Conservation (phyloP, 2,329 filamentous ascomycete genomes). For the Trichoderma gracile region DNA sequence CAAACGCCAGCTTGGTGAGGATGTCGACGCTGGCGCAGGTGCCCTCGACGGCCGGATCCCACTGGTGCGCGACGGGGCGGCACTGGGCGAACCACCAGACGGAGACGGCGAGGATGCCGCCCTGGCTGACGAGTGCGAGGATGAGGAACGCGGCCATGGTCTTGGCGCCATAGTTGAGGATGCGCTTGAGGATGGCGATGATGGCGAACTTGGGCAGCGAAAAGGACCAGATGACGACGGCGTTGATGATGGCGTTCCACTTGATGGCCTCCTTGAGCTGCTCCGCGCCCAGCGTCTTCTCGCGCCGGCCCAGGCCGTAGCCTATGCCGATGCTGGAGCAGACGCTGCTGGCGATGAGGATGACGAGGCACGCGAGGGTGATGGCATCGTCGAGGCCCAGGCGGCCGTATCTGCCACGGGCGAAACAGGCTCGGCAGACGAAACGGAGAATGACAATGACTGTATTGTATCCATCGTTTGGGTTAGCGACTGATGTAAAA, state of each 20-base stretch:
- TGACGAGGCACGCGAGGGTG: slow-evolving; percentile 29
- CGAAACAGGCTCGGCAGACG: slow-evolving; percentile 28
- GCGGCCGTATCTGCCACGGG: slow-evolving; percentile 30
- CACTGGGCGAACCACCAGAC: slow-evolving; percentile 35
- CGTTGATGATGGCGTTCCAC: slow-evolving; percentile 34
- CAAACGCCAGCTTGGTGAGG: slow-evolving; percentile 32
- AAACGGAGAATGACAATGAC: slow-evolving; percentile 32
- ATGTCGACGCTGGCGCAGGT: slow-evolving; percentile 29
- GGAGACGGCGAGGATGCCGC: slow-evolving; percentile 32
- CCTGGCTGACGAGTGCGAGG: slow-evolving; percentile 31
- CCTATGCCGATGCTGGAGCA: slow-evolving; percentile 31
- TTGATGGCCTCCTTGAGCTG: slow-evolving; percentile 29
- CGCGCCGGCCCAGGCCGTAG: slow-evolving; percentile 32
- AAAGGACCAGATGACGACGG: slow-evolving; percentile 34
- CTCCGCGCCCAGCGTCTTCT: slow-evolving; percentile 19
- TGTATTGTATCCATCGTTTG: not conserved
- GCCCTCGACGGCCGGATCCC: slow-evolving; percentile 30
- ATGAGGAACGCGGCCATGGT: slow-evolving; percentile 33
- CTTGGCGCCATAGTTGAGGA: slow-evolving; percentile 33
- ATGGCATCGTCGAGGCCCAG: slow-evolving; percentile 33
- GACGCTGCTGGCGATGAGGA: slow-evolving; percentile 32
- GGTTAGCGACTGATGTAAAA: not conserved
- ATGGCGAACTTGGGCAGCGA: slow-evolving; percentile 35
- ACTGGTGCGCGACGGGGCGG: slow-evolving; percentile 31
- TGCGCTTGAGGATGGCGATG: slow-evolving; percentile 34